Evolutionary conservation across 352 stramenopile genomes (phyloP), one percentile per base, ranked within the genome.

Genomic region (Pythium brachiatum): DNA sequence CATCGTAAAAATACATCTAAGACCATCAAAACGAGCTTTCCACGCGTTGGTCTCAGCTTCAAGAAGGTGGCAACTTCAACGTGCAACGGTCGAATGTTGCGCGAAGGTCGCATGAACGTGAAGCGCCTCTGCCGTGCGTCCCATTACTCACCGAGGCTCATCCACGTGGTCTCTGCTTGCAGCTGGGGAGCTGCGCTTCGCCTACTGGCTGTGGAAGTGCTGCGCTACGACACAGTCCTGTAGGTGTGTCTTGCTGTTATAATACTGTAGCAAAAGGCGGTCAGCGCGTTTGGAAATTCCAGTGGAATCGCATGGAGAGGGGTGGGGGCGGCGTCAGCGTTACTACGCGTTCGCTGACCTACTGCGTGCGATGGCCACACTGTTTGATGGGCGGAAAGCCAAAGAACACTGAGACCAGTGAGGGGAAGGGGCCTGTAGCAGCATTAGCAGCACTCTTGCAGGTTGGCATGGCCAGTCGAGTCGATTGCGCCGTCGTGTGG

Each of bases 21-120:
- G 9, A 11, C 29, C 5, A 34, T 34, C 29, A 9, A 9, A 34
- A n/a, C n/a, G n/a, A n/a, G n/a, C n/a, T 34, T 9, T 34, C 9
- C 29, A 34, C 29, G 5, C 9, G 29, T n/a, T n/a, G n/a, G n/a
- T 21, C 41, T 48, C 41, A 25, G 41, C n/a, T 48, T 48, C n/a
- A 48, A 48, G 16, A 26, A 25, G 41, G 41, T 48, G 4, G 7
- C 41, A 48, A 48, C 41, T 48, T 48, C 41, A 48, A 48, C 41
- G 16, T 48, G 20, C 21, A 20, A n/a, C 29, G n/a, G 20, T 9
- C n/a, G n/a, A 48, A 60, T 32, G 53, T 60, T 36, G 53, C 53
- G 38, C 36, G 53, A 60, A 60, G 34, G 53, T 60, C 27, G 53
- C 36, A 5, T 23, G 39, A 61, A 53, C 26, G n/a, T n/a, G n/a